Conservation (phyloP, 2,329 filamentous ascomycete genomes). For the Ophiostoma piceae region DNA sequence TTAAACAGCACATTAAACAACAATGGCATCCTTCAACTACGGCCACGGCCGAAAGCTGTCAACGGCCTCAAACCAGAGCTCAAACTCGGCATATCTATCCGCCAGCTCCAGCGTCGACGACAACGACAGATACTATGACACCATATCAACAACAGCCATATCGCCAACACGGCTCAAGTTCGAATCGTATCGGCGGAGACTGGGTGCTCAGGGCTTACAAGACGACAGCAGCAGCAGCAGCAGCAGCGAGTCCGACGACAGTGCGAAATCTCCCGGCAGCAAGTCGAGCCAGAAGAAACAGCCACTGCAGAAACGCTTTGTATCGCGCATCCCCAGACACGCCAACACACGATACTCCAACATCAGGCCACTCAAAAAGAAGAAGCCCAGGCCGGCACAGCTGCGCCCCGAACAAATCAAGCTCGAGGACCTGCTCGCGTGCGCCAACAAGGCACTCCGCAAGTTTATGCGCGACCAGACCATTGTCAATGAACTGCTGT, state of each 20-base stretch:
- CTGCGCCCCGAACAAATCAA: not conserved
- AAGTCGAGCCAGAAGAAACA: not conserved
- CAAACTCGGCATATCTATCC: not conserved
- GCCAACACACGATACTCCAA: too few species aligned
- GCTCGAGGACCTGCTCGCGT: not conserved
- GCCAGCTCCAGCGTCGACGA: not conserved
- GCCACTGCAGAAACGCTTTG: not conserved
- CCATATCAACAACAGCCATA: not conserved
- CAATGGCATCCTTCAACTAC: not conserved
- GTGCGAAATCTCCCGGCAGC: not conserved
- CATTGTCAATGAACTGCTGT: not conserved
- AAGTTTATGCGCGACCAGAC: not conserved
- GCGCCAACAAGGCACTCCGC: conserved; percentile 7
- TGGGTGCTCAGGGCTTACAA: not conserved
- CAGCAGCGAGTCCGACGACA: not conserved
- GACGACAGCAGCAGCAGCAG: not conserved
- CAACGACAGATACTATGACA: not conserved
- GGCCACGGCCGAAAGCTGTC: too few species aligned
- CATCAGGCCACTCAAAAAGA: not conserved
- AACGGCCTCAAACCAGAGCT: not conserved
- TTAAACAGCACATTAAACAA: not conserved
- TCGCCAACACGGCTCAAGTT: not conserved
- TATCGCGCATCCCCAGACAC: not conserved
- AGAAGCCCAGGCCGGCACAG: not conserved
- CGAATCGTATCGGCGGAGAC: not conserved